Evolutionary conservation across 768 basidiomycete species (phyloP).

Genomic region (Hygrophorus russula): DNA sequence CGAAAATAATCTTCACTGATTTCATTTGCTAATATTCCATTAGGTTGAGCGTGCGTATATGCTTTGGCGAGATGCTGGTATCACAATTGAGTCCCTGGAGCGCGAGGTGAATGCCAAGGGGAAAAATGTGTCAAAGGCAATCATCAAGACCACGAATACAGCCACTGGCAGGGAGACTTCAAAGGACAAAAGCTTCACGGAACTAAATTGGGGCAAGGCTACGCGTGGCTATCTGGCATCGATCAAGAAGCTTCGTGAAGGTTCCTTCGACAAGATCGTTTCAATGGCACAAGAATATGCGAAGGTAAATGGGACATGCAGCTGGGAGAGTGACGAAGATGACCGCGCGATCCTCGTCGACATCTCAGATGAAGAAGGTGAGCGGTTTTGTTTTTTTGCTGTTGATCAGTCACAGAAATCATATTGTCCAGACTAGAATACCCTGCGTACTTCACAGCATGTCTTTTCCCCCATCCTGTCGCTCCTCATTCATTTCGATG

Average conservation of each 20-base stretch:
- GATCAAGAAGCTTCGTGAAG: conserved; percentile 1
- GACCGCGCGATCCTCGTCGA: neutral
- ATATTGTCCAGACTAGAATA: no score
- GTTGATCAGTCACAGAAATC: no score
- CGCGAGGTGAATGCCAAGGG: neutral
- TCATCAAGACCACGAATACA: neutral
- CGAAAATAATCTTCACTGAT: no score
- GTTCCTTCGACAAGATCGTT: neutral
- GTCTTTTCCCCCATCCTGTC: no score
- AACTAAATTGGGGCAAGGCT: neutral
- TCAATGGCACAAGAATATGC: neutral
- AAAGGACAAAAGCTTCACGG: neutral
- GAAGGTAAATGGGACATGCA: neutral
- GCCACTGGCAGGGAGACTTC: neutral
- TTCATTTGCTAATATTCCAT: neutral
- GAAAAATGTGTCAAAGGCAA: neutral
- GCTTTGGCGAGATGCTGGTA: neutral
- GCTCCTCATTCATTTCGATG: no score
- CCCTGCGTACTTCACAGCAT: no score
- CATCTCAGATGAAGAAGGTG: neutral
- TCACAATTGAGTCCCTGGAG: neutral
- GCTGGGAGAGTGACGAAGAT: neutral
- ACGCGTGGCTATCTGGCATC: neutral
- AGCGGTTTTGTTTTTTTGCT: no score
- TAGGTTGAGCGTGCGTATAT: conserved; percentile 1